Evolutionary conservation across 306 rosid species (phyloP).

Genomic region (Citrullus amarus): DNA sequence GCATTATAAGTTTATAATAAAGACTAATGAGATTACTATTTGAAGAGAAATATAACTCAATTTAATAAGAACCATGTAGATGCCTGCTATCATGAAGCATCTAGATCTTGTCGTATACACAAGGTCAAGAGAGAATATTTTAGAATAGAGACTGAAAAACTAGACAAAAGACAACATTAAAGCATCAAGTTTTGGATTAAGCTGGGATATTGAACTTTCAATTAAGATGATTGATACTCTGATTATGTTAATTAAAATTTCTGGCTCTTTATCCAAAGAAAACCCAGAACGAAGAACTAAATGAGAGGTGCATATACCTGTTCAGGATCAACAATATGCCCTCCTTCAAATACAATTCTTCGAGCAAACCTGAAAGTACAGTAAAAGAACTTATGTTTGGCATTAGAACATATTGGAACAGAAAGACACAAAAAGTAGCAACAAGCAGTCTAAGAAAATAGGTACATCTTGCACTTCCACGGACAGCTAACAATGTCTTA

Average conservation of each 20-base stretch:
- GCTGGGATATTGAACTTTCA: background rate
- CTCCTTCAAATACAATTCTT: slow-evolving; percentile 96
- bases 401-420: background rate
- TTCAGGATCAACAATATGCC: slow-evolving; percentile 92
- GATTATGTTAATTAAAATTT: background rate
- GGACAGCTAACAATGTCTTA: background rate
- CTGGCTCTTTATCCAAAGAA: background rate
- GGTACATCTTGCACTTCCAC: background rate
- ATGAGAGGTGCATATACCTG: slow-evolving; percentile 36
- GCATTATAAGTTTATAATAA: background rate
- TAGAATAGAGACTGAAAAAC: background rate
- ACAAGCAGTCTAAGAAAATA: background rate
- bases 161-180: background rate
- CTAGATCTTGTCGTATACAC: background rate
- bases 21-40: background rate
- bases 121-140: background rate
- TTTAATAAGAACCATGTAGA: background rate
- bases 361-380: slow-evolving; percentile 51
- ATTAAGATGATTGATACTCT: background rate
- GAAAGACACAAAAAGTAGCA: background rate
- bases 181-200: background rate
- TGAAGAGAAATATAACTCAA: background rate
- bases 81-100: background rate
- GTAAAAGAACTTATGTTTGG: background rate
- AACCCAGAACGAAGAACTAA: background rate